These are phyloP conservation scores for Pythium chondricola DNA, from an alignment of 352 stramenopile species.

Conservation along the genomic window DNA sequence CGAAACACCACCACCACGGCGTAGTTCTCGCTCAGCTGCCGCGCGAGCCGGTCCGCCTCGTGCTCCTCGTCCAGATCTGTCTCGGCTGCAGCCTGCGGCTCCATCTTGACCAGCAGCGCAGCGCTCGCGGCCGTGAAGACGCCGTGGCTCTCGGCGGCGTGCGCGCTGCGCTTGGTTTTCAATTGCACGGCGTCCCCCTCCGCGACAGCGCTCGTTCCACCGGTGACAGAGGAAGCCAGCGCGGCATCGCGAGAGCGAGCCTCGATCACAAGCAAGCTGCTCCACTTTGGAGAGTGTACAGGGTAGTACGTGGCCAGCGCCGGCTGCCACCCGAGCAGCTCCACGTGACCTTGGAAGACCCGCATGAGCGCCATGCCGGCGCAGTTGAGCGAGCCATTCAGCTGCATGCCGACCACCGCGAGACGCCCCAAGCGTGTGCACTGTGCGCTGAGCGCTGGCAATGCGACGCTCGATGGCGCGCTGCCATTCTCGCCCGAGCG, in stretches of 20 bases:
- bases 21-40: constrained; percentile 49
- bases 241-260: constrained; percentile 21
- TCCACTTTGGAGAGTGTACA: constrained; percentile 81
- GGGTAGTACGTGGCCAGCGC: constrained; percentile 69
- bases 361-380: constrained; percentile 72
- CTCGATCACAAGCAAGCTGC: constrained; percentile 55
- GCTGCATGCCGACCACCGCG: constrained; percentile 59
- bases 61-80: constrained; percentile 65
- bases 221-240: constrained; percentile 1
- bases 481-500: constrained; percentile 5
- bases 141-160: constrained; percentile 40
- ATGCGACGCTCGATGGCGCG: neutral
- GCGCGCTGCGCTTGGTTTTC: constrained; percentile 21
- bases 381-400: constrained; percentile 43
- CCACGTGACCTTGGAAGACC: constrained; percentile 72
- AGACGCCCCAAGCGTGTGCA: constrained; percentile 55
- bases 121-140: constrained; percentile 40
- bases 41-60: constrained; percentile 56
- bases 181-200: no score
- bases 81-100: constrained; percentile 19
- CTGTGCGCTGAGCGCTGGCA: constrained; percentile 26
- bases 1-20: constrained; percentile 73
- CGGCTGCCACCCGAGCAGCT: constrained; percentile 66
- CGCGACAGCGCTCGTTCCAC: no score
- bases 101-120: constrained; percentile 36